Evolutionary conservation across 169 alveolate genomes (phyloP).

Genomic region (Plasmodium vivax): DNA sequence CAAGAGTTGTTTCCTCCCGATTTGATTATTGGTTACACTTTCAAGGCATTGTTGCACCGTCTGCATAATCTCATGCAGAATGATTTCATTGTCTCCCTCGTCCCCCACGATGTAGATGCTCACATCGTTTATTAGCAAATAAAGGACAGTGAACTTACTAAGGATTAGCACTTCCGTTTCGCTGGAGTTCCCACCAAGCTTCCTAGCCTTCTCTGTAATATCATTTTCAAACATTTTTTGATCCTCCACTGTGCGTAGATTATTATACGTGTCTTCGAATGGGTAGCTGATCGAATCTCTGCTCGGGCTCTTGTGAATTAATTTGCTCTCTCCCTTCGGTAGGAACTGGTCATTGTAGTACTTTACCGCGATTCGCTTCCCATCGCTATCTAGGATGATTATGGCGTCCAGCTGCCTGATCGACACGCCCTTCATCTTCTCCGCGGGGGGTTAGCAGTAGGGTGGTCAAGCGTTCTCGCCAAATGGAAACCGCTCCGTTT

Average conservation of each 20-base stretch:
- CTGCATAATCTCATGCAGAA: constrained; percentile 77
- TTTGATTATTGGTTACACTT: constrained; percentile 77
- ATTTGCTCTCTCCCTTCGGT: constrained; percentile 27
- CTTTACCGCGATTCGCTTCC: constrained; percentile 83
- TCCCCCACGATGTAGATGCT: constrained; percentile 77
- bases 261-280: constrained; percentile 43
- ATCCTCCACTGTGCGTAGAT: constrained; percentile 39
- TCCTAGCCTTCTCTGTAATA: constrained; percentile 58
- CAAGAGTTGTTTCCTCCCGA: constrained; percentile 73
- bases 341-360: constrained; percentile 69
- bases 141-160: constrained; percentile 59
- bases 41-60: constrained; percentile 76
- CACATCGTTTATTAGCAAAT: constrained; percentile 38
- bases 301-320: neutral
- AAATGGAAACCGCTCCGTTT: neutral
- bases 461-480: neutral
- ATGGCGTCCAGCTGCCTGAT: constrained; percentile 83
- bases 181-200: constrained; percentile 64
- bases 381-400: constrained; percentile 76
- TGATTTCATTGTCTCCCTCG: constrained; percentile 78
- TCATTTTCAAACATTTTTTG: constrained; percentile 20
- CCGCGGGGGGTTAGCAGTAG: neutral
- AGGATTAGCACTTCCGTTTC: constrained; percentile 63
- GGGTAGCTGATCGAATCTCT: constrained; percentile 19
- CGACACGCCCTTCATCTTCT: constrained; percentile 76